Conservation (phyloP, 176 grass and related monocot species). For the Oryza glaberrima region DNA sequence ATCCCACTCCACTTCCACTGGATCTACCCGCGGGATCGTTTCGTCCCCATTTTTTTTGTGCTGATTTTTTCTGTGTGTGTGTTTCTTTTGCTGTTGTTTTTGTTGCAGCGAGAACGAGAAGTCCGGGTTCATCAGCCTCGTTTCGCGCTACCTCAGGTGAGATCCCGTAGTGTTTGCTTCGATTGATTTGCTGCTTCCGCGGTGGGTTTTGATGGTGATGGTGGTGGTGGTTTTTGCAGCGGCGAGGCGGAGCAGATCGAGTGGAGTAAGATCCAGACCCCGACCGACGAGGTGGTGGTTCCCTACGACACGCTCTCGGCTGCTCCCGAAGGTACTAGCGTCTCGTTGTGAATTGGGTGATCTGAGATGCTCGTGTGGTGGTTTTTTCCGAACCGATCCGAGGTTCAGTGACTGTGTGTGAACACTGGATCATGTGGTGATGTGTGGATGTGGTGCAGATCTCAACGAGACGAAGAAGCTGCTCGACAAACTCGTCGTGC, state of each 20-base stretch:
- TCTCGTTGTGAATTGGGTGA: constrained; percentile 30
- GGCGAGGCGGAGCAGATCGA: constrained; percentile 93
- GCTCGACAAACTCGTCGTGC: constrained; percentile 92
- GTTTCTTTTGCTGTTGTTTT: background rate
- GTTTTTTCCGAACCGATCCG: constrained; percentile 25
- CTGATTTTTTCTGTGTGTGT: constrained; percentile 27
- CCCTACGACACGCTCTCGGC: constrained; percentile 71
- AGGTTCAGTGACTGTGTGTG: background rate
- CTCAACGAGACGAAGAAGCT: constrained; percentile 74
- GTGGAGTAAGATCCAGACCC: constrained; percentile 99
- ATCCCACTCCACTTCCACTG: background rate
- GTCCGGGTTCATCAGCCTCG: constrained; percentile 83
- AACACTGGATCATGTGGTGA: constrained; percentile 40
- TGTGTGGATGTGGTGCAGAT: constrained; percentile 56
- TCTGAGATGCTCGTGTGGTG: background rate
- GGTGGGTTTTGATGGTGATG: constrained; percentile 7
- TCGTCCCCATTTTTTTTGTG: constrained; percentile 4
- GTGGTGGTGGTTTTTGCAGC: constrained; percentile 38
- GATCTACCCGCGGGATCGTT: constrained; percentile 28
- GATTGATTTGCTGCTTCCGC: background rate
- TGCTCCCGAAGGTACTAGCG: constrained; percentile 65
- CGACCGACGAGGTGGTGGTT: constrained; percentile 89
- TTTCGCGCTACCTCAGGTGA: constrained; percentile 92
- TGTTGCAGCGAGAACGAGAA: constrained; percentile 87
- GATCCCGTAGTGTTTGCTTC: background rate